Evolutionary conservation across 2,329 filamentous ascomycete species (phyloP), one percentile per base, ranked within the genome.

Genomic region (Xylariomycetidae sp.): DNA sequence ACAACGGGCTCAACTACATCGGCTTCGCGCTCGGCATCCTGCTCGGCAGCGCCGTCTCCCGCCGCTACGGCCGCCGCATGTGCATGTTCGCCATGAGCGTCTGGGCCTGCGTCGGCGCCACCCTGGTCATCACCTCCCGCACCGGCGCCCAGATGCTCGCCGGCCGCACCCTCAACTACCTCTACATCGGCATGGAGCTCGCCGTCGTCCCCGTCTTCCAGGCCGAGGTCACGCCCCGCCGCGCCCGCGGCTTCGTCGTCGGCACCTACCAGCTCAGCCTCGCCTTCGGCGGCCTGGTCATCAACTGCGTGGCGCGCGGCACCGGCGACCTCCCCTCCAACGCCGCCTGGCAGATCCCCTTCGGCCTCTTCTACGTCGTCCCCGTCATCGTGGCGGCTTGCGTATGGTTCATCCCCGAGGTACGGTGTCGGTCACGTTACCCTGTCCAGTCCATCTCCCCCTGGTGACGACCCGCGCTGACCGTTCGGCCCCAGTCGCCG

Each of bases 141-240:
- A 48, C 24, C 12, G 43, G 34, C 4, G 39, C 43, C 2, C 58
- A 62, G 32, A 56, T 59, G 12, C 40, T 64, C 28, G 53, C 49
- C 3, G 59, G 46, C 1, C 51, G 59, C 3, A 57, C 58, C 6
- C 44, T 64, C 4, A 57, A 59, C 23, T 62, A 61, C 13, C 16
- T n/a, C n/a, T 64, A 64, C 29, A 48, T 63, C 20, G 61, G 60
- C 10, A 63, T 61, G 52, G 60, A 64, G 37, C 48, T 64, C 8
- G 53, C 61, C 1, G 44, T 58, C 3, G 54, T 62, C 0, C 62
- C 61, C 0, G 48, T 54, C 0, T 57, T 52, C 9, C 57, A 60
- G 33, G 56, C 57, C 1, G 59, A 61, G 40, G 44, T 59, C 18
- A 47, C 51, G 1, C 58, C 56, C 0, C 39, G 42, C 4, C 30